These are phyloP conservation scores for Diophrys sp. DNA, from an alignment of 73 alveolate species.

Conservation along the genomic window DNA sequence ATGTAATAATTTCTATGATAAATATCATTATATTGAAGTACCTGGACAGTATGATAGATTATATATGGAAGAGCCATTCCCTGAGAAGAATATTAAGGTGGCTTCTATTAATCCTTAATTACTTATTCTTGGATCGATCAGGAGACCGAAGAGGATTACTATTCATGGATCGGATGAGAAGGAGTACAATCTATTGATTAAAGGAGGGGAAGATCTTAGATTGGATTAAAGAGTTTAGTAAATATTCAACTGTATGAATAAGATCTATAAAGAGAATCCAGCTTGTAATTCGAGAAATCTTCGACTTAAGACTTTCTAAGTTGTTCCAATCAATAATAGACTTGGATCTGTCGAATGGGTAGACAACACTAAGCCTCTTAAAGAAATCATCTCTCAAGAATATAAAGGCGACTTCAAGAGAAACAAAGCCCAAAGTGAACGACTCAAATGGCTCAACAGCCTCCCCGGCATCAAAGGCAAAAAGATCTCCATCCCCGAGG, in stretches of 20 bases:
- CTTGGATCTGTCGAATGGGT: conserved; percentile 98
- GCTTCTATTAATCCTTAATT: conserved; percentile 85
- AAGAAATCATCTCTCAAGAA: conserved; percentile 73
- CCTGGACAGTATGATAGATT: conserved; percentile 75
- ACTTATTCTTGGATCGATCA: conserved; percentile 86
- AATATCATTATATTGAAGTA: conserved; percentile 74
- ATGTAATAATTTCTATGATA: conserved; percentile 72
- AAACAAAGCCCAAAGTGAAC: conserved; percentile 25
- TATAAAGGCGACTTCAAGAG: conserved; percentile 62
- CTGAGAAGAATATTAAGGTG: conserved; percentile 77
- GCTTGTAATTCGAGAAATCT: conserved; percentile 78
- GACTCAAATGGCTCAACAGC: conserved; percentile 14
- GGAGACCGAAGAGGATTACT: conserved; percentile 94
- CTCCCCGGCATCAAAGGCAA: conserved; percentile 6
- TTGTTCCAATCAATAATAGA: conserved; percentile 94
- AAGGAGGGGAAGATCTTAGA: conserved; percentile 98
- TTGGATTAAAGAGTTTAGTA: conserved; percentile 95
- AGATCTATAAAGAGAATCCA: conserved; percentile 79
- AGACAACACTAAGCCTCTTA: conserved; percentile 91
- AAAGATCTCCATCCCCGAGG: background rate
- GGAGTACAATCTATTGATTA: conserved; percentile 85
- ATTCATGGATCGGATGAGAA: conserved; percentile 97
- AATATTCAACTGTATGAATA: conserved; percentile 92
- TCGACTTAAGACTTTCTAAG: conserved; percentile 84
- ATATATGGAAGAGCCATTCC: conserved; percentile 71